These are phyloP conservation scores for Candida sonorensis DNA, from an alignment of 805 yeast species.

Conservation along the genomic window DNA sequence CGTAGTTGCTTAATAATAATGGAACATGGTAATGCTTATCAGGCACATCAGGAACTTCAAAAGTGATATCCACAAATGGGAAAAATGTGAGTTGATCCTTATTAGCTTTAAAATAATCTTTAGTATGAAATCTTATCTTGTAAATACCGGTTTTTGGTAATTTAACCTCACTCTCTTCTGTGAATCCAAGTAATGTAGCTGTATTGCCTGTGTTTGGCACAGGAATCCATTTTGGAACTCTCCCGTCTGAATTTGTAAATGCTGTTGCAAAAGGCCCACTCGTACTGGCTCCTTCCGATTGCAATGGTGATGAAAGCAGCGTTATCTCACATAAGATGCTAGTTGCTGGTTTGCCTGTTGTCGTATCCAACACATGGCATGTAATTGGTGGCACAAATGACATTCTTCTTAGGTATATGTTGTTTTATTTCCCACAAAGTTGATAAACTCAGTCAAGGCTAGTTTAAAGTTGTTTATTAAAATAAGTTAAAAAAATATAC, in stretches of 20 bases:
- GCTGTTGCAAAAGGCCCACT: constrained; percentile 54
- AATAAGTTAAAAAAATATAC: too few species aligned
- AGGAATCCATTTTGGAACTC: constrained; percentile 59
- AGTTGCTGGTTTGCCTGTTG: constrained; percentile 73
- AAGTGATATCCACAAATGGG: constrained; percentile 80
- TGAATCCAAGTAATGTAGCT: constrained; percentile 7
- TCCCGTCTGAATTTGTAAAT: constrained; percentile 73
- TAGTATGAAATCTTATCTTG: constrained; percentile 71
- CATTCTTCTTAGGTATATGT: constrained; percentile 11
- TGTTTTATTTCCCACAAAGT: too few species aligned
- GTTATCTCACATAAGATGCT: constrained; percentile 65
- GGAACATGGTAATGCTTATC: constrained; percentile 89
- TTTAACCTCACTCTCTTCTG: constrained; percentile 3
- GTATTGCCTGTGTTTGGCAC: constrained; percentile 26
- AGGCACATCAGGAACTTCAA: constrained; percentile 59
- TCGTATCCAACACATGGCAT: constrained; percentile 85
- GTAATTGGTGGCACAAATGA: constrained; percentile 53
- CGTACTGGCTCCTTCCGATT: constrained; percentile 3
- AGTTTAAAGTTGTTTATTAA: too few species aligned
- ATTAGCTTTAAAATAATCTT: constrained; percentile 44
- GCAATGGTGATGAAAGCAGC: constrained; percentile 27
- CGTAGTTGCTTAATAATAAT: constrained; percentile 71
- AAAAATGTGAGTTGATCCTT: constrained; percentile 51
- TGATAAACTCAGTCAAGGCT: too few species aligned
- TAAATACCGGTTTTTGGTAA: constrained; percentile 50